Conservation (phyloP, 345 rosid species). For the Pistacia vera region DNA sequence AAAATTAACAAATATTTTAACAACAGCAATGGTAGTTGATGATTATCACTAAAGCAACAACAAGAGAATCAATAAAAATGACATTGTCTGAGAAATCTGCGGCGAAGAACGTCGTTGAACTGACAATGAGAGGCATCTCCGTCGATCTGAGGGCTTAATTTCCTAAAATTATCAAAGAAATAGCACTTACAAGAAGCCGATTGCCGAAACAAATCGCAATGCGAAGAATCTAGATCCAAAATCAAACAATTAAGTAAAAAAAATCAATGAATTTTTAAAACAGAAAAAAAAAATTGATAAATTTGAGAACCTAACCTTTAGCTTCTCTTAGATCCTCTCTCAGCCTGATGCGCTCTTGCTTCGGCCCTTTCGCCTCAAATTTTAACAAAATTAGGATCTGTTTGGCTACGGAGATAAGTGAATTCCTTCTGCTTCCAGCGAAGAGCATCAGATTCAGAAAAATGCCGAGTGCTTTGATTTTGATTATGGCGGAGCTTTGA, state of each 20-base stretch:
- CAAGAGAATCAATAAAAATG: too few relatives aligned
- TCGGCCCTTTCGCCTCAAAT: slow-evolving; percentile 80
- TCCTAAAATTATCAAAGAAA: slow-evolving; percentile 84
- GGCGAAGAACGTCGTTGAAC: slow-evolving; percentile 66
- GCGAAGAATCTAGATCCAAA: slow-evolving; percentile 51
- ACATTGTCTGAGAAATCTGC: slow-evolving; percentile 89
- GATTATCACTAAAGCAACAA: background rate
- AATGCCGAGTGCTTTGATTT: background rate
- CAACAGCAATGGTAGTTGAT: background rate
- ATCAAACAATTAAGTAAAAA: background rate
- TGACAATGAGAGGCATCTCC: slow-evolving; percentile 49
- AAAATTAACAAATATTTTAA: slow-evolving; percentile 12
- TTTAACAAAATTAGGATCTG: background rate
- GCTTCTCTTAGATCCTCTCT: slow-evolving; percentile 80
- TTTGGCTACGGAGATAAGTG: slow-evolving; percentile 4
- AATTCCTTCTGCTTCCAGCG: slow-evolving; percentile 83
- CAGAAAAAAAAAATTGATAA: background rate
- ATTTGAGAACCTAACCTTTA: slow-evolving; percentile 47
- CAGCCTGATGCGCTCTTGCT: slow-evolving; percentile 67
- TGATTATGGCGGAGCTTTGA: slow-evolving; percentile 50
- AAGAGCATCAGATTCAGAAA: slow-evolving; percentile 51
- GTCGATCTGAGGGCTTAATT: slow-evolving; percentile 33
- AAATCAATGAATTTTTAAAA: background rate
- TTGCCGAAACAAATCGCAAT: slow-evolving; percentile 58
- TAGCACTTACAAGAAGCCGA: slow-evolving; percentile 81